Conservation (phyloP, 495 filamentous ascomycete species). For the Penicillium cataractarum region DNA sequence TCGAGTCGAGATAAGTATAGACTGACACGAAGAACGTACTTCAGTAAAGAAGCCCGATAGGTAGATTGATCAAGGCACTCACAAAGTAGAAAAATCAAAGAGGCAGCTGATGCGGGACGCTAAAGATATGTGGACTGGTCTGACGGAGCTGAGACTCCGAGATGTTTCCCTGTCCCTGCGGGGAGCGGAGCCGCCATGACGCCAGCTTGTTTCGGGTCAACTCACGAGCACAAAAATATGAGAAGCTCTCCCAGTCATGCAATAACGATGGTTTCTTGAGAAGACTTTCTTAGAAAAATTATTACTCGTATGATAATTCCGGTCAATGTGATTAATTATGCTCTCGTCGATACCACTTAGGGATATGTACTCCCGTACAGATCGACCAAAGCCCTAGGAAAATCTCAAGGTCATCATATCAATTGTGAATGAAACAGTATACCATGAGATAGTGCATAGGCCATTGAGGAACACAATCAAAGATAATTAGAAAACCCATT, state of each 20-base stretch:
- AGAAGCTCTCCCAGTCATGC: neutral
- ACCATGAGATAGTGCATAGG: too few species aligned
- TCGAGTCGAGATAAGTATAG: constrained; percentile 4
- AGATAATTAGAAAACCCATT: too few species aligned
- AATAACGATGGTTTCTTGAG: neutral
- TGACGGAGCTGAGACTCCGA: neutral
- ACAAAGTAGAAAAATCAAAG: neutral
- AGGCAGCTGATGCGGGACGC: neutral
- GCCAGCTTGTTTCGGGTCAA: constrained; percentile 7
- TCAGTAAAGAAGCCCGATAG: neutral
- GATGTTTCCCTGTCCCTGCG: neutral
- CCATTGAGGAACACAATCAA: too few species aligned
- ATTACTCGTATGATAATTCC: too few species aligned
- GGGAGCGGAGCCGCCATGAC: constrained; percentile 17
- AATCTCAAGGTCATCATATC: too few species aligned
- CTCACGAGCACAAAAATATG: neutral
- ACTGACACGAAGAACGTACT: neutral
- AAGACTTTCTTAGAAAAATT: too few species aligned
- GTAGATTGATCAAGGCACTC: neutral
- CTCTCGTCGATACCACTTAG: too few species aligned
- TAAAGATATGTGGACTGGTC: constrained; percentile 3
- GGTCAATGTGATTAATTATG: too few species aligned
- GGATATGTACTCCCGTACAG: too few species aligned
- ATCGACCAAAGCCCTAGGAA: too few species aligned
- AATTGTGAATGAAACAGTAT: too few species aligned